These are phyloP conservation scores for Globisporangium uncinulatum DNA, from an alignment of 352 stramenopile species.

Conservation along the genomic window DNA sequence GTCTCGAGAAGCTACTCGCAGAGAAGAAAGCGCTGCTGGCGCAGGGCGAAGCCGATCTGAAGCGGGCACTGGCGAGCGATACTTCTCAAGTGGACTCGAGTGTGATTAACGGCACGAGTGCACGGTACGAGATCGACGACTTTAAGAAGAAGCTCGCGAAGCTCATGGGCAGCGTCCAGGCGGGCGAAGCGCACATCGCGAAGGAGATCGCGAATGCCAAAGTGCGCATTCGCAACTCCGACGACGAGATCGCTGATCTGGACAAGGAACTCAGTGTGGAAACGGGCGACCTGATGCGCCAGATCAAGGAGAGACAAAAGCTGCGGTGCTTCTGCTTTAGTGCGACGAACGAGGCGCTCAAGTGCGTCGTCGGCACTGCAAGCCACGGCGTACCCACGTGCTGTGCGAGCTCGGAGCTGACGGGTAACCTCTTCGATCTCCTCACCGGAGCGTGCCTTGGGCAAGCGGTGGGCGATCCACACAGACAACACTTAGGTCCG, in stretches of 20 bases:
- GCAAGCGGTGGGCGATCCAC: conserved; percentile 53
- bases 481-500: conserved; percentile 57
- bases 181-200: conserved; percentile 43
- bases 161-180: conserved; percentile 57
- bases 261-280: conserved; percentile 63
- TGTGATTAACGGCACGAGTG: conserved; percentile 47
- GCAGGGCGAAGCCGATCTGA: conserved; percentile 63
- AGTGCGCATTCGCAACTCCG: conserved; percentile 57
- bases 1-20: conserved; percentile 42
- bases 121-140: conserved; percentile 65
- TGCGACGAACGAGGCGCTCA: conserved; percentile 57
- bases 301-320: conserved; percentile 49
- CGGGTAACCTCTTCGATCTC: conserved; percentile 55
- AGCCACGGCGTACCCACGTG: conserved; percentile 64
- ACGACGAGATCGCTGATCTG: conserved; percentile 63
- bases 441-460: conserved; percentile 57
- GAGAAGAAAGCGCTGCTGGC: conserved; percentile 52
- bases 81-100: conserved; percentile 59
- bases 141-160: conserved; percentile 76
- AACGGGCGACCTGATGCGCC: conserved; percentile 69
- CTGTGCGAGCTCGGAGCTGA: conserved; percentile 41
- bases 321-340: conserved; percentile 77
- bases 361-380: conserved; percentile 65
- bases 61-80: conserved; percentile 57
- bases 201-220: conserved; percentile 59